Evolutionary conservation across 768 basidiomycete species (phyloP), one percentile per base, ranked within the genome.

Genomic region (Porphyrellus cyaneotinctus): DNA sequence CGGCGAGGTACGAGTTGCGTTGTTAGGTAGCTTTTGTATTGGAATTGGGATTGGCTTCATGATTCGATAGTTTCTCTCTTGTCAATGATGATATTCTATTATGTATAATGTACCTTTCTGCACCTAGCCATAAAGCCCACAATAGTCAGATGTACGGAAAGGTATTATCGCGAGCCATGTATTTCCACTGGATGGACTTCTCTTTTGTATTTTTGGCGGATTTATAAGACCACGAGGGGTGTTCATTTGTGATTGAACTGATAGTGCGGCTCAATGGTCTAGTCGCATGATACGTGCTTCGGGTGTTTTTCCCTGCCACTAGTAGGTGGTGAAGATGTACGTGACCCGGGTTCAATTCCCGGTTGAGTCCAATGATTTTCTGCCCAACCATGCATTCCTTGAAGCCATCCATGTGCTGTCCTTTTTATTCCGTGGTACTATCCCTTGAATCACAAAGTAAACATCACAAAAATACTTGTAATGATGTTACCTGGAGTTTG

Each of bases 31-130:
- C 43, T 73, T 78, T 57, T 77, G 74, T 58, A 68, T 76, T 11
- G 76, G 76, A 23, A 58, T 78, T 39, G 76, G 76, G 44, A 62
- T 78, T 36, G 76, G 76, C 22, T 59, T 77, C 50, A 58, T 73
- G 57, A 30, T 69, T 42, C 62, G 67, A 50, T 69, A 64, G 52
- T 32, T 43, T 51, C 11, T 11, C 35, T 49, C 36, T 22, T 33
- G 48, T 28, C n/a, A 13, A 6, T 49, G 17, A n/a, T 45, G 26
- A 10, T 45, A 47, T 43, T 35, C 22, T 47, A 23, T 22, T 43
- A 4, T 51, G 23, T 50, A 28, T 28, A n/a, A n/a, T n/a, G n/a
- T n/a, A n/a, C n/a, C n/a, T n/a, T n/a, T n/a, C n/a, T n/a, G n/a
- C n/a, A n/a, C n/a, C n/a, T n/a, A n/a, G n/a, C n/a, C n/a, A n/a